Base-by-base conservation (phyloP, 768 basidiomycete species). In the Suillus hirtellus region DNA sequence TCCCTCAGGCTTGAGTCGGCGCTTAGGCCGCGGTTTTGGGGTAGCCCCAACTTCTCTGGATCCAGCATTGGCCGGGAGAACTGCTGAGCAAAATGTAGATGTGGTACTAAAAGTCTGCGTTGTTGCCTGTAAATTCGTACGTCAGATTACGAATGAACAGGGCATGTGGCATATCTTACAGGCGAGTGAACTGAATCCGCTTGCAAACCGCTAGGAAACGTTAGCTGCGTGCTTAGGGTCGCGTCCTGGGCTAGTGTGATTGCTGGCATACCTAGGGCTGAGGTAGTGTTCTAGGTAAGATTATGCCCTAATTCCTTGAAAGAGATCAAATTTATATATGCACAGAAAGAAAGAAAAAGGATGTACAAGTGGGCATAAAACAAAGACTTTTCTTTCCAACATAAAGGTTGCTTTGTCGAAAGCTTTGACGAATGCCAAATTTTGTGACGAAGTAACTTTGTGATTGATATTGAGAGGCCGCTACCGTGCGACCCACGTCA, bases 1-100 rank as follows among this genome's bases (percentile, higher is more conserved):
- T 64, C 15, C 38, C 55, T 46, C 46, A 21, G 11, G 43, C 43
- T 59, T 68, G 52, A 68, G 68, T 34, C 35, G 24, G 27, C 75
- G 73, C 56, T 67, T 75, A 15, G 75, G 73, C 7, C 72, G 69
- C 55, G 66, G 72, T 19, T 67, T 75, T 5, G 55, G 31, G 6
- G 56, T 11, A 37, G 19, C 10, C 21, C 5, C 8, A 35, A 24
- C 47, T 27, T 49, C 24, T 49, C 7, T 1, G 47, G 47, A 27
- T 49, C 14, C 14, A 10, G 56, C 19, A 60, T 21, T 55, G 19
- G 21, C 49, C 12, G 56, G 50, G 11, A 62, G 63, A 35, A 59
- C 11, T 21, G 37, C 35, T 38, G 37, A 40, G 17, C 21, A 35
- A 21, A 6, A 19, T 11, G 12, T n/a, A 53, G 52, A 54, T 12